Evolutionary conservation across 768 basidiomycete genomes (phyloP).

Genomic region (Neoboletus subvelutipes): DNA sequence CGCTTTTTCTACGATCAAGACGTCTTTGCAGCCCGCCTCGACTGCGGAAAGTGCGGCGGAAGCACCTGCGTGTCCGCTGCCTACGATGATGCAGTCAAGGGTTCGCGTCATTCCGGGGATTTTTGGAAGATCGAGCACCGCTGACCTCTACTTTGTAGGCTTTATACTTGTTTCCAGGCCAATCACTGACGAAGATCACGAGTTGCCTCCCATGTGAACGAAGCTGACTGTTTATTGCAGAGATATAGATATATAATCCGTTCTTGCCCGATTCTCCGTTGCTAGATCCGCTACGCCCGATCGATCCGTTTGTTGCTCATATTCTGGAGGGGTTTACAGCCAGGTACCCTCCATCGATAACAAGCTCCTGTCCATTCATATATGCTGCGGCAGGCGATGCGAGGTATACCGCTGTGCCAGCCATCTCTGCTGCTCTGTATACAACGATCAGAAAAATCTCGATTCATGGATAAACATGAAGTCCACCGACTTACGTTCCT

Average conservation of each 20-base stretch:
- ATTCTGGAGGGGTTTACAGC: constrained; percentile 66
- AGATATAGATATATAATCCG: background rate
- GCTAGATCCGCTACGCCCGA: background rate
- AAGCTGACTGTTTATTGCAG: background rate
- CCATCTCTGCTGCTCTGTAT: constrained; percentile 66
- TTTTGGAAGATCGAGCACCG: background rate
- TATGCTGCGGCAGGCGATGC: constrained; percentile 72
- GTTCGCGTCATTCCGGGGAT: constrained; percentile 10
- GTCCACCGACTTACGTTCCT: constrained; percentile 58
- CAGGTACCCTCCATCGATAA: constrained; percentile 72
- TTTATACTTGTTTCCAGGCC: background rate
- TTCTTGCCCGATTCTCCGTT: background rate
- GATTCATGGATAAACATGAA: background rate
- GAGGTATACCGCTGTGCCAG: constrained; percentile 74
- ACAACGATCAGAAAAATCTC: constrained; percentile 4
- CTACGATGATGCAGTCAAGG: constrained; percentile 61
- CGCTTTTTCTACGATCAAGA: constrained; percentile 66
- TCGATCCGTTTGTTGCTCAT: constrained; percentile 20
- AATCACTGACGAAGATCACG: background rate
- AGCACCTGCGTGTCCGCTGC: constrained; percentile 67
- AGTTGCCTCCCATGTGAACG: background rate
- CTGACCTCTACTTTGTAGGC: background rate
- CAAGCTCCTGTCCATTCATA: constrained; percentile 75
- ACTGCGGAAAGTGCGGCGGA: constrained; percentile 61
- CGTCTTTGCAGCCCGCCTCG: constrained; percentile 58